phyloP scores from a whole-genome alignment of 2,329 filamentous ascomycete species.

The Lasiodiplodia sp. region DNA sequence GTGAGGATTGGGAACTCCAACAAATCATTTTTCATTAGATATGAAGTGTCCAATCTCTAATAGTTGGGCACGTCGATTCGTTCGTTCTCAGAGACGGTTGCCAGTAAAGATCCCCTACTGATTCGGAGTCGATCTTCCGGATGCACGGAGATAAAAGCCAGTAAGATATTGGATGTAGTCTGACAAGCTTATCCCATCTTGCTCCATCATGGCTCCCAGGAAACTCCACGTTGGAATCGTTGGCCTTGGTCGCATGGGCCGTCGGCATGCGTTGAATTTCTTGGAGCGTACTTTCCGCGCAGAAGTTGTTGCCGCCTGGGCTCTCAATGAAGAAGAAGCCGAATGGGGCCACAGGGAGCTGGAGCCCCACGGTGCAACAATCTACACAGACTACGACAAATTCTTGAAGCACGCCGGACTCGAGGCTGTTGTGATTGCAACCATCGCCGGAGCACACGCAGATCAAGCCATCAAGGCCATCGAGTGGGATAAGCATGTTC shows the following conservation, averaged over 20 bases:
- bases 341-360: slow-evolving; percentile 60
- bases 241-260: slow-evolving; percentile 60
- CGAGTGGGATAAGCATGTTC: slow-evolving; percentile 60
- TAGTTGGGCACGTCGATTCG: neutral
- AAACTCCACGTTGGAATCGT: slow-evolving; percentile 55
- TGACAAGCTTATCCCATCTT: neutral
- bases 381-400: slow-evolving; percentile 63
- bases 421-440: slow-evolving; percentile 63
- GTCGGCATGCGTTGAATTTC: slow-evolving; percentile 56
- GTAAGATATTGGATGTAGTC: neutral
- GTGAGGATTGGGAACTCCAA: neutral
- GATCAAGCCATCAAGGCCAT: slow-evolving; percentile 66
- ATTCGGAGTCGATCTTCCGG: no score
- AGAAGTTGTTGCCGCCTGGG: slow-evolving; percentile 56
- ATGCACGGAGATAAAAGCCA: no score
- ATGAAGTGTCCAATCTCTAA: neutral
- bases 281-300: slow-evolving; percentile 55
- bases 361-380: slow-evolving; percentile 53
- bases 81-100: no score
- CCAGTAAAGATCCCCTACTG: no score
- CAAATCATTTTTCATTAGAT: neutral
- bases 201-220: slow-evolving; percentile 43
- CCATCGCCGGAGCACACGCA: slow-evolving; percentile 64
- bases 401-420: slow-evolving; percentile 64
- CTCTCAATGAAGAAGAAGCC: slow-evolving; percentile 51